phyloP scores from a whole-genome alignment of 2,329 filamentous ascomycete genomes.

The Tolypocladium guangdongense region DNA sequence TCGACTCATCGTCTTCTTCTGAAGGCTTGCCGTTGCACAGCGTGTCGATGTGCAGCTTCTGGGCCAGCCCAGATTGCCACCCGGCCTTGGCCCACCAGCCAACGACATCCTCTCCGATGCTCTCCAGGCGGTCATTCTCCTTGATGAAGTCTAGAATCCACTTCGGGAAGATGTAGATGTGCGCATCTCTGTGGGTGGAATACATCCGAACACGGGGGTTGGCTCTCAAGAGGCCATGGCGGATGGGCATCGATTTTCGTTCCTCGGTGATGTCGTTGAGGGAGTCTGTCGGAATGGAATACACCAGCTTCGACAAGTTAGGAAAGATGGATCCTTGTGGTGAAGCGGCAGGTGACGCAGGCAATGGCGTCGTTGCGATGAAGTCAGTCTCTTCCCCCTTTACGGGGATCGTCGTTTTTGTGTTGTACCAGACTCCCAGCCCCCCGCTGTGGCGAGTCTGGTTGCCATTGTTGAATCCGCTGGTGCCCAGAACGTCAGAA shows the following conservation, averaged over 20 bases:
- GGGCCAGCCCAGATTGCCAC: slow-evolving; percentile 73
- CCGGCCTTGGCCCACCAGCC: slow-evolving; percentile 93
- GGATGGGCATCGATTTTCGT: slow-evolving; percentile 60
- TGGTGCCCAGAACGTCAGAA: slow-evolving; percentile 44
- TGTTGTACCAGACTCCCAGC: slow-evolving; percentile 84
- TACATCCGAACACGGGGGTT: slow-evolving; percentile 71
- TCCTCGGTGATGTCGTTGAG: slow-evolving; percentile 74
- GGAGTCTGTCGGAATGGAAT: slow-evolving; percentile 79
- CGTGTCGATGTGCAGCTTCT: slow-evolving; percentile 63
- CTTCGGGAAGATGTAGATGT: slow-evolving; percentile 87
- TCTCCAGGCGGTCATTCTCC: slow-evolving; percentile 72
- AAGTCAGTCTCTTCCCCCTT: slow-evolving; percentile 94
- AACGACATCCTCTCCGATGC: slow-evolving; percentile 80
- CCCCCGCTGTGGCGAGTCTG: slow-evolving; percentile 54
- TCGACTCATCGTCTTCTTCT: slow-evolving; percentile 25
- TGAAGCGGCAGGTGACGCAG: slow-evolving; percentile 33
- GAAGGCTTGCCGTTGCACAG: slow-evolving; percentile 36
- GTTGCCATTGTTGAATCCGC: slow-evolving; percentile 24
- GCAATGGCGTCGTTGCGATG: slow-evolving; percentile 63
- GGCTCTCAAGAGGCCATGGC: slow-evolving; percentile 63
- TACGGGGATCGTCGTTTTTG: slow-evolving; percentile 60
- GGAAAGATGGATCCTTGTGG: slow-evolving; percentile 52
- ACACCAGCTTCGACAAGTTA: slow-evolving; percentile 67
- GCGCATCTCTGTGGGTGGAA: slow-evolving; percentile 77
- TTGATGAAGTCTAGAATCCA: slow-evolving; percentile 83